Percentiles rank a stretch among this genome's conserved stretches.
Conservation (phyloP, 371 early-diverging fungal species). For the Dichotomocladium elegans region DNA sequence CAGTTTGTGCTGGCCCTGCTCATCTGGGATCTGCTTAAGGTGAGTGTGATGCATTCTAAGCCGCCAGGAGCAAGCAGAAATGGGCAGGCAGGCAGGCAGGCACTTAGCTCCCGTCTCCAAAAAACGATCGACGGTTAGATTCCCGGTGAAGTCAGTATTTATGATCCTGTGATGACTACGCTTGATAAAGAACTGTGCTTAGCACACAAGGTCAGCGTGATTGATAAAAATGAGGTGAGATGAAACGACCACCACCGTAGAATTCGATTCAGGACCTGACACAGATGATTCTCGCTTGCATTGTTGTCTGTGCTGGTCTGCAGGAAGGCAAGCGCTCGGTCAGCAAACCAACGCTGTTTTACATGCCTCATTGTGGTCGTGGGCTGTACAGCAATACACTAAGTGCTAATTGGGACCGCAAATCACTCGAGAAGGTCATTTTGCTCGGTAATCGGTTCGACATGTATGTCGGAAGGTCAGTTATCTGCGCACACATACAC, state of each 20-base stretch:
- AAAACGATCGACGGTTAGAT: not conserved
- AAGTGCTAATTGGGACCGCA: constrained; percentile 51
- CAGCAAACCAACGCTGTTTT: constrained; percentile 47
- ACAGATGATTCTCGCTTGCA: too few species aligned
- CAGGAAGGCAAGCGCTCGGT: constrained; percentile 25
- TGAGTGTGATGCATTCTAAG: constrained; percentile 3
- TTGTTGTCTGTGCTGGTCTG: not conserved
- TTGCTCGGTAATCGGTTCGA: constrained; percentile 58
- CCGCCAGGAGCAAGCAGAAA: too few species aligned
- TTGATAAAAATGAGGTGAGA: constrained; percentile 45
- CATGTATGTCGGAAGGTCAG: constrained; percentile 58
- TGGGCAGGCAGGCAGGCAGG: too few species aligned
- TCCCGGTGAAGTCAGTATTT: constrained; percentile 51
- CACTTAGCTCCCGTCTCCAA: not conserved
- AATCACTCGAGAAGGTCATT: constrained; percentile 27
- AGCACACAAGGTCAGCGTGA: constrained; percentile 29
- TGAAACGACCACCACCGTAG: not conserved
- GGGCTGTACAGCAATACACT: constrained; percentile 61
- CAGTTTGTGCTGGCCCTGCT: constrained; percentile 54
- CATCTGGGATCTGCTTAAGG: constrained; percentile 48
- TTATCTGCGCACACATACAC: too few species aligned
- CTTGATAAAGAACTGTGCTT: constrained; percentile 47
- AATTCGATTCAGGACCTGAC: not conserved
- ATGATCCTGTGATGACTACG: constrained; percentile 61
- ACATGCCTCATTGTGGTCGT: constrained; percentile 74